A percentile compares a stretch with the other conserved stretches of the same genome.
phyloP scores from a whole-genome alignment of 1,284 basidiomycete species.

The Xerocomus nothofagi region DNA sequence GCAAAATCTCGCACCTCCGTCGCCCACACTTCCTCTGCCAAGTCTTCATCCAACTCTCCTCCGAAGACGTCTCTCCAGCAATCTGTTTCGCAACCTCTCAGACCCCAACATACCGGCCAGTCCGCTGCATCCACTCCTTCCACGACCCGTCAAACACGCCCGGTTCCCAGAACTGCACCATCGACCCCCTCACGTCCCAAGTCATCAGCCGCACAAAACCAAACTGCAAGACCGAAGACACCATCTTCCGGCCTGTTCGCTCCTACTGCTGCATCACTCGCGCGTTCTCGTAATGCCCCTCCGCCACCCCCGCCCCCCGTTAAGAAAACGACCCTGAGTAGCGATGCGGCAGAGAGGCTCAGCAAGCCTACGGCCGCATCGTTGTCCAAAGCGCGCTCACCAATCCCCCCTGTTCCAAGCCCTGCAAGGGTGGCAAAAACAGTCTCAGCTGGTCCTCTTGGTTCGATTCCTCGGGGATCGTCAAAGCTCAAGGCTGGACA shows the following conservation, averaged over 20 bases:
- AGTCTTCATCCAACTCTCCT: conserved; percentile 31
- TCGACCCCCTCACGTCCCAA: conserved; percentile 48
- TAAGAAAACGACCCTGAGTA: conserved; percentile 52
- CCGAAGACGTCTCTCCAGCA: conserved; percentile 35
- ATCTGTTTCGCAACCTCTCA: conserved; percentile 42
- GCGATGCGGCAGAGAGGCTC: conserved; percentile 55
- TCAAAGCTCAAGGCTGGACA: conserved; percentile 26
- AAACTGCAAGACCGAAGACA: conserved; percentile 48
- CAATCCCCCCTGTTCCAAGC: conserved; percentile 24
- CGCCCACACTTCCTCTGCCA: conserved; percentile 25
- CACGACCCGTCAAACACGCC: conserved; percentile 32
- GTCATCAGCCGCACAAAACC: conserved; percentile 38
- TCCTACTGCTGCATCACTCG: conserved; percentile 76
- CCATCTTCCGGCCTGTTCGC: conserved; percentile 65
- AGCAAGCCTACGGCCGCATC: conserved; percentile 78
- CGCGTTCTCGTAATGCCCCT: conserved; percentile 56
- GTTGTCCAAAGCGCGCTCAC: conserved; percentile 49
- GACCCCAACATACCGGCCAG: conserved; percentile 55
- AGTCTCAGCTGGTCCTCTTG: conserved; percentile 19
- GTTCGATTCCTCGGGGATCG: conserved; percentile 15
- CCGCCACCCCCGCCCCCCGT: conserved; percentile 45
- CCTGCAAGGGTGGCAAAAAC: conserved; percentile 26
- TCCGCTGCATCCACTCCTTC: conserved; percentile 46
- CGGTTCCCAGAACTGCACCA: conserved; percentile 35
- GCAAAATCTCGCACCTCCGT: conserved; percentile 28